These are phyloP conservation scores for Dalbergia cochinchinensis DNA, from an alignment of 306 rosid genomes.

Conservation along the genomic window DNA sequence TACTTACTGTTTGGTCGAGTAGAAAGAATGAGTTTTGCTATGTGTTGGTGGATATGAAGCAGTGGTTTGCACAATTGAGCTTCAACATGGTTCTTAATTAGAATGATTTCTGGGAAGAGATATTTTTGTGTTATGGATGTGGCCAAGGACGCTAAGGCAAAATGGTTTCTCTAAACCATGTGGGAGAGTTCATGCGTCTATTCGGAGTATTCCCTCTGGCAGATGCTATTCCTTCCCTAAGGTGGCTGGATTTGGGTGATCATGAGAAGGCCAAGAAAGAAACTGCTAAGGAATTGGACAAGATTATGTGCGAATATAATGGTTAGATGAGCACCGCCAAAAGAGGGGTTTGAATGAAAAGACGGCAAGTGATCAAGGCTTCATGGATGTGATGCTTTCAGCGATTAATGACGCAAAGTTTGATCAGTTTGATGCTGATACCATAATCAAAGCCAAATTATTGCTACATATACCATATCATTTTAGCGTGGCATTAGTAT, in stretches of 20 bases:
- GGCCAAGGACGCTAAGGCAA: slow-evolving; percentile 7
- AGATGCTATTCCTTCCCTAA: slow-evolving; percentile 43
- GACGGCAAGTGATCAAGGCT: slow-evolving; percentile 15
- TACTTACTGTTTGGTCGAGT: slow-evolving; percentile 26
- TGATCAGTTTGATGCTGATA: slow-evolving; percentile 14
- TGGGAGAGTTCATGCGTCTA: slow-evolving; percentile 23
- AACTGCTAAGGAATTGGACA: not conserved
- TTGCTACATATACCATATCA: slow-evolving; percentile 1
- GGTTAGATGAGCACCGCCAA: slow-evolving; percentile 24
- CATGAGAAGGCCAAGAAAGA: slow-evolving; percentile 24
- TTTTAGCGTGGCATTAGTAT: not conserved
- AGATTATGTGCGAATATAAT: not conserved
- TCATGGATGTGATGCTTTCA: slow-evolving; percentile 39
- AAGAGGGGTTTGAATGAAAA: not conserved
- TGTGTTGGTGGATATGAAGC: slow-evolving; percentile 42
- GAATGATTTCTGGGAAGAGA: slow-evolving; percentile 33
- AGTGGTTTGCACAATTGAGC: slow-evolving; percentile 35
- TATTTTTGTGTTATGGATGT: slow-evolving; percentile 8
- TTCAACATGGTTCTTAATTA: slow-evolving; percentile 38
- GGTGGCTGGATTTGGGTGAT: slow-evolving; percentile 33
- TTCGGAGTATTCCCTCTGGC: slow-evolving; percentile 31
- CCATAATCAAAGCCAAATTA: slow-evolving; percentile 35
- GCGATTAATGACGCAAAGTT: not conserved
- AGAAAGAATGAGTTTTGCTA: not conserved
- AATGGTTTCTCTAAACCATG: not conserved